Conservation (phyloP, 202 grass and related monocot genomes). For the Carex sylvatica region DNA sequence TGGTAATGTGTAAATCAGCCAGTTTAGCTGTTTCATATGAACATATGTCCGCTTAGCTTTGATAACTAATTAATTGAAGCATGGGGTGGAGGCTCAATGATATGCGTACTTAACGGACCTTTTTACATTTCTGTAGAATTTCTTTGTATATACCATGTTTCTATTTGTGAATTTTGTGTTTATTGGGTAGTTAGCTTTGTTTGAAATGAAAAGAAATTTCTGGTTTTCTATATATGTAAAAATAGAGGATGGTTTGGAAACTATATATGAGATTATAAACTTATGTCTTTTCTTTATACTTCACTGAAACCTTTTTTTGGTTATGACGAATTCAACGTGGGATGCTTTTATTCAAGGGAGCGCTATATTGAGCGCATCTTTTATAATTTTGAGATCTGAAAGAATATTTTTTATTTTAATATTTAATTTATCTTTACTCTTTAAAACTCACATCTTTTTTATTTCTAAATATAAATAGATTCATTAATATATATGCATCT, state of each 20-base stretch:
- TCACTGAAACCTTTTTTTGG: neutral
- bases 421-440: too few relatives aligned
- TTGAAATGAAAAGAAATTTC: neutral
- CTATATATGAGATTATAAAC: neutral
- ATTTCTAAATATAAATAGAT: too few relatives aligned
- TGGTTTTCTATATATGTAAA: neutral
- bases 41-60: neutral
- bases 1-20: slow-evolving; percentile 28
- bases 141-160: neutral
- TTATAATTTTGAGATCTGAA: too few relatives aligned
- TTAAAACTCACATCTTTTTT: too few relatives aligned
- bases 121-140: neutral
- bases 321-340: neutral
- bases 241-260: neutral
- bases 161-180: neutral
- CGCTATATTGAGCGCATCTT: too few relatives aligned
- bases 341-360: neutral
- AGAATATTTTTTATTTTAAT: too few relatives aligned
- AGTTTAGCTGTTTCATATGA: neutral
- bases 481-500: too few relatives aligned
- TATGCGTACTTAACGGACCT: neutral
- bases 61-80: neutral
- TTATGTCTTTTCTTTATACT: neutral
- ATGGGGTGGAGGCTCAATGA: neutral
- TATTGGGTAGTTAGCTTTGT: neutral